Percentiles rank a stretch among this genome's conserved stretches.
These are phyloP conservation scores for Arbutus unedo DNA, from an alignment of 148 eudicot genomes.

Conservation along the genomic window DNA sequence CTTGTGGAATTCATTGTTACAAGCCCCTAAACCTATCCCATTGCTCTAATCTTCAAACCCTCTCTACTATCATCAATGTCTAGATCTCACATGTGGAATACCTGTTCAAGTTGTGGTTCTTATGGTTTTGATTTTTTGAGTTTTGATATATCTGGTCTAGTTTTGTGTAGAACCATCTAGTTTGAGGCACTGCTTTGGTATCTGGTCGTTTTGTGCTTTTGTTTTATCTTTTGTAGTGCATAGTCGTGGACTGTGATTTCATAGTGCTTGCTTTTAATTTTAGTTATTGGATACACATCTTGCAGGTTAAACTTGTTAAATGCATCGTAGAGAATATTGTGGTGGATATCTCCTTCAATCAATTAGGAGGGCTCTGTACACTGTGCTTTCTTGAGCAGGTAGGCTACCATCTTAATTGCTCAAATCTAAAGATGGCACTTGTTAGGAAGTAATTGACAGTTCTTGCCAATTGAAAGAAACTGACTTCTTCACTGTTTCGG, in stretches of 20 bases:
- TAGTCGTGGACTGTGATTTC: background rate
- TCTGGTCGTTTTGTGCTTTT: conserved; percentile 2
- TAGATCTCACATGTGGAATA: background rate
- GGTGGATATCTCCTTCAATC: conserved; percentile 94
- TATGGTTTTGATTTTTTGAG: background rate
- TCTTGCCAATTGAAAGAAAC: background rate
- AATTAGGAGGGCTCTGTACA: conserved; percentile 87
- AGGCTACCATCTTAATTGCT: conserved; percentile 16
- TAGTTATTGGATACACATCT: conserved; percentile 23
- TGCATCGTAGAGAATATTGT: conserved; percentile 92
- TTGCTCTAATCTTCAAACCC: background rate
- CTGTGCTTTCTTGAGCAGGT: conserved; percentile 97
- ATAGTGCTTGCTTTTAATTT: background rate
- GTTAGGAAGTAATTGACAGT: background rate
- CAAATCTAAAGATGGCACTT: conserved; percentile 2
- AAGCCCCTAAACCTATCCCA: background rate
- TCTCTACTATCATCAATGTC: background rate
- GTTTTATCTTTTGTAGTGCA: background rate
- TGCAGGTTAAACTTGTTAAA: conserved; percentile 96
- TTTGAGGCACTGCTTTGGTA: conserved; percentile 10
- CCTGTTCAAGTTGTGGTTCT: background rate
- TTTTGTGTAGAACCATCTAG: background rate
- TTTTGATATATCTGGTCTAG: background rate
- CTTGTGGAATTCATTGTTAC: background rate
- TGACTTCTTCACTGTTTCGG: background rate